Percentiles rank a stretch among this genome's conserved stretches.
Evolutionary conservation across 768 basidiomycete genomes (phyloP).

Genomic region (Mycena crocata): DNA sequence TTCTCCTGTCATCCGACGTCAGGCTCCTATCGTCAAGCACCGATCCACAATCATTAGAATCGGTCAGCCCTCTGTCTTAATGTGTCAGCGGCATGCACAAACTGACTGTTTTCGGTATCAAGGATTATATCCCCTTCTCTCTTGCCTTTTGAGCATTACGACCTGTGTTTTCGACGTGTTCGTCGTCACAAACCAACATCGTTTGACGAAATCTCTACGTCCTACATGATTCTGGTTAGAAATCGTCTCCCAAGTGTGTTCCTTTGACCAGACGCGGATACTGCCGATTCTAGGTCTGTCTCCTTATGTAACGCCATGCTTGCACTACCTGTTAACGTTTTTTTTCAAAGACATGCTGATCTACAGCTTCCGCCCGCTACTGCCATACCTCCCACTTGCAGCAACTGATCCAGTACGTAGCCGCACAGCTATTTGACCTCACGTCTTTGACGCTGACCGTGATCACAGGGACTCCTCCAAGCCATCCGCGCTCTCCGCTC

Average conservation of each 20-base stretch:
- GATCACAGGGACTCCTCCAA: neutral
- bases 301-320: neutral
- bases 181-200: too few species aligned
- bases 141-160: conserved; percentile 1
- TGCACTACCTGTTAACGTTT: neutral
- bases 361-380: neutral
- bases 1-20: neutral
- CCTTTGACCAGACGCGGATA: too few species aligned
- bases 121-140: conserved; percentile 12
- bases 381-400: neutral
- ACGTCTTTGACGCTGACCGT: neutral
- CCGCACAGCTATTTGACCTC: neutral
- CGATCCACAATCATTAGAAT: conserved; percentile 8
- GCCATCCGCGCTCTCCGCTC: neutral
- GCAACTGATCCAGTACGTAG: neutral
- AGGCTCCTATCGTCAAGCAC: neutral
- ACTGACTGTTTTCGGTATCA: neutral
- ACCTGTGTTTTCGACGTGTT: neutral
- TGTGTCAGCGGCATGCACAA: neutral
- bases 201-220: too few species aligned
- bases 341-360: neutral
- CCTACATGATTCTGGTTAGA: too few species aligned
- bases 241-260: too few species aligned
- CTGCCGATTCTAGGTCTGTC: too few species aligned
- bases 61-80: neutral